Percentiles rank a stretch among this genome's conserved stretches.
phyloP scores from a whole-genome alignment of 1,284 basidiomycete genomes.

The Boletellus dicymbophilus region DNA sequence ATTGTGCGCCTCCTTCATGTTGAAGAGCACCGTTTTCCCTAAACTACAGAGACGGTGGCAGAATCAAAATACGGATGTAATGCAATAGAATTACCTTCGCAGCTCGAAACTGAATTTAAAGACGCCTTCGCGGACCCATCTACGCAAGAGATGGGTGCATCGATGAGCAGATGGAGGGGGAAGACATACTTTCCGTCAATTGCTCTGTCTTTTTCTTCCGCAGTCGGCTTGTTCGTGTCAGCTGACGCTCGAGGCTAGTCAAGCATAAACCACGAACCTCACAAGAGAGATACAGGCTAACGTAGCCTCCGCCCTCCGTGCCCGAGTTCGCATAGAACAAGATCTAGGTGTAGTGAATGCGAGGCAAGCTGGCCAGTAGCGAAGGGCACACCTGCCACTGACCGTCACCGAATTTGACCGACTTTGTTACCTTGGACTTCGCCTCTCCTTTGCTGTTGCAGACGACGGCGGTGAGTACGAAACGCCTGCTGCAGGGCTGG shows the following conservation, averaged over 20 bases:
- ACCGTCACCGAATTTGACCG: conserved; percentile 64
- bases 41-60: conserved; percentile 36
- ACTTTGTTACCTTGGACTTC: conserved; percentile 74
- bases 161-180: background rate
- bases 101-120: conserved; percentile 88
- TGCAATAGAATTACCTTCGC: conserved; percentile 50
- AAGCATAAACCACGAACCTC: conserved; percentile 52
- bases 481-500: fast-evolving
- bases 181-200: conserved; percentile 57
- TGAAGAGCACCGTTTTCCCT: conserved; percentile 53
- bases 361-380: too few relatives aligned
- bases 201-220: conserved; percentile 71
- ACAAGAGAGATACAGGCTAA: conserved; percentile 80
- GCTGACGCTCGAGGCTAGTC: conserved; percentile 6
- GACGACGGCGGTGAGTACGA: background rate
- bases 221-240: conserved; percentile 56
- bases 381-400: conserved; percentile 59
- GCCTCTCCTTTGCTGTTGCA: conserved; percentile 61
- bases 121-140: conserved; percentile 82
- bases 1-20: conserved; percentile 78
- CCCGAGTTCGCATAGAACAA: conserved; percentile 85
- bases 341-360: conserved; percentile 43
- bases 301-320: conserved; percentile 49
- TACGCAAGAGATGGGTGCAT: conserved; percentile 24
- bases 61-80: background rate